Base-by-base conservation (phyloP, 306 rosid species). In the Rubus idaeus region DNA sequence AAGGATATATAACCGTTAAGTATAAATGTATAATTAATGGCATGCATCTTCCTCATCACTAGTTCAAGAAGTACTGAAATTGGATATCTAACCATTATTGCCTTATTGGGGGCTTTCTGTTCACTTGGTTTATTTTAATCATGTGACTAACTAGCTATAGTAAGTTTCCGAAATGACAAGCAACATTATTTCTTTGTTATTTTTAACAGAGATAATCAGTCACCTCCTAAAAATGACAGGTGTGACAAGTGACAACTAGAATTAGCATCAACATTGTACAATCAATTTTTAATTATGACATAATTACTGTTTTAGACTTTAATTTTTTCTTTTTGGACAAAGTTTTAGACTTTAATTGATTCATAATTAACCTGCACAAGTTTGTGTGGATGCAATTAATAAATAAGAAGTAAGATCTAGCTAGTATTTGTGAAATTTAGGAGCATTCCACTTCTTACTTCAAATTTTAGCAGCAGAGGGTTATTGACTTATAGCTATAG, bases 61-160 rank as follows among this genome's bases (percentile, higher is more conserved):
- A 8, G 30, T 65, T 17, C 8, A 45, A 41, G 30, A 16, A 65
- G 35, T 30, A 65, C 26, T 41, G 16, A 65, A 40, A 65, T 41
- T 41, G 70, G 49, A 40, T 70, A 35, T 47, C 61, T 18, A 53
- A 71, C 47, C 75, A 49, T 53, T 72, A 44, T n/a, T 71, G 51
- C 75, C 30, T 53, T 72, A 44, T n/a, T 71, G 51, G 75, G 35
- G 35, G 56, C 44, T 62, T 35, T 71, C 47, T 71, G 14, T 7
- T 52, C 47, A 23, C 42, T n/a, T 18, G 37, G n/a, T 10, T 71
- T 37, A 37, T 39, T 52, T 39, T 37, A 70, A 70, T 5, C 62
- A 56, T 30, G 35, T 47, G 62, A 14, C 18, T 8, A 56, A 20
- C 23, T 58, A 58, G 39, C 8, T 21, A 0, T 57, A 57, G 14